Conservation (phyloP, 805 yeast genomes). For the Kuraishia capsulata region DNA sequence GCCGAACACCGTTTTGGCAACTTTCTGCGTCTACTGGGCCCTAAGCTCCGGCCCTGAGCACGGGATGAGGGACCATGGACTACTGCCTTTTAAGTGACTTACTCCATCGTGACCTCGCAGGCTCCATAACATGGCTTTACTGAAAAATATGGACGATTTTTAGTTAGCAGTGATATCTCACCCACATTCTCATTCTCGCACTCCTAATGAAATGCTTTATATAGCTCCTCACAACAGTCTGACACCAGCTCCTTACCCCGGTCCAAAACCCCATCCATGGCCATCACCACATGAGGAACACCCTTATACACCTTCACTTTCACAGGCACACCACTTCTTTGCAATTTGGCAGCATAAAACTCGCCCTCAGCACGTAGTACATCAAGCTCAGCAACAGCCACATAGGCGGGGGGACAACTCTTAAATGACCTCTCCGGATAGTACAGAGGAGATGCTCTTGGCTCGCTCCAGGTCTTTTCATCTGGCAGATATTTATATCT, state of each 20-base stretch:
- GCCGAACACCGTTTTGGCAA: no score
- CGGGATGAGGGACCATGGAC: no score
- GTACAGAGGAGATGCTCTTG: slow-evolving; percentile 26
- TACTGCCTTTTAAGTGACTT: no score
- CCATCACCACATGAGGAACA: slow-evolving; percentile 41
- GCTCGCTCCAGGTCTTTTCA: slow-evolving; percentile 22
- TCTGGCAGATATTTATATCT: slow-evolving; percentile 25
- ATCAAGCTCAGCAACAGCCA: slow-evolving; percentile 30
- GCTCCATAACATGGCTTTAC: no score
- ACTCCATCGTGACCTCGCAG: no score
- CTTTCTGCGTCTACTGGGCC: no score
- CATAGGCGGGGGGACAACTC: slow-evolving; percentile 25
- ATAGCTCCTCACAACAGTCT: slow-evolving; percentile 9
- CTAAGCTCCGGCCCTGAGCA: no score
- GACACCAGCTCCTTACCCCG: slow-evolving; percentile 24
- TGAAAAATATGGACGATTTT: no score
- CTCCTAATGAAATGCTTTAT: background rate
- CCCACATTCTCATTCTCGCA: no score
- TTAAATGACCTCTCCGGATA: slow-evolving; percentile 25
- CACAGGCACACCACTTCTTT: slow-evolving; percentile 24
- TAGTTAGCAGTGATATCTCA: no score
- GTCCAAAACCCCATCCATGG: slow-evolving; percentile 29
- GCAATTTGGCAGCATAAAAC: slow-evolving; percentile 25
- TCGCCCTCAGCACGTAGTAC: slow-evolving; percentile 30
- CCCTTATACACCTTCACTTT: slow-evolving; percentile 28